phyloP scores from a whole-genome alignment of 2,329 filamentous ascomycete species.

The Aspergillus hiratsukae region DNA sequence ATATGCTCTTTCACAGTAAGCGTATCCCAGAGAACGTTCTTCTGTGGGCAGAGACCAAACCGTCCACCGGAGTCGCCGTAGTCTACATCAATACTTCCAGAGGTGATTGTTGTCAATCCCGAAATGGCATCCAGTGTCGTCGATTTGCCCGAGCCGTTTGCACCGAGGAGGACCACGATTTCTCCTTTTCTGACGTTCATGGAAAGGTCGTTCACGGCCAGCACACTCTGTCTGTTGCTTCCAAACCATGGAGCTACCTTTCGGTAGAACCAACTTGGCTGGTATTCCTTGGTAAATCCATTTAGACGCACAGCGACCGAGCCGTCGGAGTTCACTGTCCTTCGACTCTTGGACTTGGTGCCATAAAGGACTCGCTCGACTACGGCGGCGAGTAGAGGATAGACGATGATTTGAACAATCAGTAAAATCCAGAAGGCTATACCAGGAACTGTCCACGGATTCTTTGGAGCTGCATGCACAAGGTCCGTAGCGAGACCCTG shows the following conservation, averaged over 20 bases:
- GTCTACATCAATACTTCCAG: slow-evolving; percentile 72
- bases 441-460: slow-evolving; percentile 65
- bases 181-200: slow-evolving; percentile 71
- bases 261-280: slow-evolving; percentile 57
- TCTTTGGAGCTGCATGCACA: slow-evolving; percentile 56
- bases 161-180: slow-evolving; percentile 80
- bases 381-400: slow-evolving; percentile 68
- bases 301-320: slow-evolving; percentile 64
- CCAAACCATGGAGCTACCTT: slow-evolving; percentile 46
- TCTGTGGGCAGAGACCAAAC: slow-evolving; percentile 83
- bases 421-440: slow-evolving; percentile 75
- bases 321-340: slow-evolving; percentile 19
- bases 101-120: slow-evolving; percentile 71
- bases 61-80: slow-evolving; percentile 72
- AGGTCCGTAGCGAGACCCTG: slow-evolving; percentile 59
- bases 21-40: slow-evolving; percentile 90
- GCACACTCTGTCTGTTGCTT: slow-evolving; percentile 58
- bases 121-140: slow-evolving; percentile 86
- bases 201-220: slow-evolving; percentile 72
- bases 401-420: slow-evolving; percentile 71
- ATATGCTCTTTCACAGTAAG: slow-evolving; percentile 84
- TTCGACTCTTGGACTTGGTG: slow-evolving; percentile 62
- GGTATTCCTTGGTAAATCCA: slow-evolving; percentile 74
- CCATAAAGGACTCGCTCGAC: slow-evolving; percentile 73
- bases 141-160: slow-evolving; percentile 86